Conservation (phyloP, 2,329 filamentous ascomycete genomes). For the Cladosporium colombiae region DNA sequence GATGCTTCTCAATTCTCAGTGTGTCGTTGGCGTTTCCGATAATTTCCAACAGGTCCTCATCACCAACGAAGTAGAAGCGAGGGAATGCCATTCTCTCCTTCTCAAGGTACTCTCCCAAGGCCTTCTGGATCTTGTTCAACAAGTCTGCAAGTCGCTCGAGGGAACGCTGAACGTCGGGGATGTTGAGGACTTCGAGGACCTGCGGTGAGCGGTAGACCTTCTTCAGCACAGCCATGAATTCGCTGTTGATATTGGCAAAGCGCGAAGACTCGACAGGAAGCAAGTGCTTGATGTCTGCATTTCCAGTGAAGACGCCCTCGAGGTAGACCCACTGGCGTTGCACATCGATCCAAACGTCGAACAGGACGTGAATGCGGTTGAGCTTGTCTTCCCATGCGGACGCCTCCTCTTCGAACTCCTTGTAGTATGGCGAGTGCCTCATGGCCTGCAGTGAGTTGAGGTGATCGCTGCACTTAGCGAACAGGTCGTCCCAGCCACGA, state of each 20-base stretch:
- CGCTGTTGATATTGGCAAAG: conserved; percentile 99
- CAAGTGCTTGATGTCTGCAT: conserved; percentile 97
- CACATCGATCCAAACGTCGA: conserved; percentile 99
- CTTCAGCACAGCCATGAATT: conserved; percentile 99
- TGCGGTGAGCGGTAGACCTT: conserved; percentile 97
- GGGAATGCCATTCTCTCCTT: conserved; percentile 97
- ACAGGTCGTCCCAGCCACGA: conserved; percentile 95
- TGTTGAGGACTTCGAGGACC: conserved; percentile 92
- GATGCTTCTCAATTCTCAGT: conserved; percentile 92
- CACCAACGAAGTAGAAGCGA: conserved; percentile 98
- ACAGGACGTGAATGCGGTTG: conserved; percentile 93
- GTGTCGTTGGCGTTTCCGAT: conserved; percentile 99
- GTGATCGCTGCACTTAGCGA: conserved; percentile 97
- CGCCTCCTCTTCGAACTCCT: conserved; percentile 97
- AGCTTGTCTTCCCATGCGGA: conserved; percentile 97
- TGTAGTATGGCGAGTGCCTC: conserved; percentile 98
- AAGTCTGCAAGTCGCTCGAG: conserved; percentile 94
- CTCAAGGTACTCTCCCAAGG: conserved; percentile 95
- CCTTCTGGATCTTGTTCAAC: conserved; percentile 98
- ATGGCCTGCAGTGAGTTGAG: conserved; percentile 97
- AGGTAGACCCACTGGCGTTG: conserved; percentile 99
- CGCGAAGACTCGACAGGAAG: conserved; percentile 93
- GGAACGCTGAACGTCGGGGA: conserved; percentile 93
- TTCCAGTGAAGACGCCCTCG: conserved; percentile 97
- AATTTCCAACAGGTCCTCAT: conserved; percentile 97